phyloP scores from a whole-genome alignment of 2,329 filamentous ascomycete genomes.

The Talaromyces piceae region DNA sequence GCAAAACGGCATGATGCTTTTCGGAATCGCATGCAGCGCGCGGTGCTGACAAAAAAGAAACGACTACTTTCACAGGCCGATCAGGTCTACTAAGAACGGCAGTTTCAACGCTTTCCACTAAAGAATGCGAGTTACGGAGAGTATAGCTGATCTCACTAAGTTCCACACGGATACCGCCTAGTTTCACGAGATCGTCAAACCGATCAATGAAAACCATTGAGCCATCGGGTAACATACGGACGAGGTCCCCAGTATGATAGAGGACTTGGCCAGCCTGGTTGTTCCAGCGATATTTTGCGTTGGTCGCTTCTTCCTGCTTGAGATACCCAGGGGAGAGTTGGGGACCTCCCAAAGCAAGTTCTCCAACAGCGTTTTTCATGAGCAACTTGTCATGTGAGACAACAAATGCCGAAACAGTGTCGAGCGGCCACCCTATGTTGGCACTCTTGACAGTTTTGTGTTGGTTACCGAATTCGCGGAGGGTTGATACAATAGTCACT shows the following conservation, averaged over 20 bases:
- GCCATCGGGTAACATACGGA: constrained; percentile 16
- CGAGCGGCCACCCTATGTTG: constrained; percentile 17
- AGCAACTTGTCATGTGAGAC: constrained; percentile 1
- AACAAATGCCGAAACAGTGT: constrained; percentile 21
- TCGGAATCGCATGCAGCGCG: constrained; percentile 6
- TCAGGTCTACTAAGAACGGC: constrained; percentile 22
- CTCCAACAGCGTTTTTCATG: constrained; percentile 4
- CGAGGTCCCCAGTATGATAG: constrained; percentile 28
- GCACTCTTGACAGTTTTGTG: constrained; percentile 11
- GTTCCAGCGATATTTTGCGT: constrained; percentile 1
- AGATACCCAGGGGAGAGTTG: constrained; percentile 4
- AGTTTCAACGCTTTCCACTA: constrained; percentile 27
- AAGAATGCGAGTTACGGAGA: constrained; percentile 23
- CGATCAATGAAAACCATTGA: constrained; percentile 21
- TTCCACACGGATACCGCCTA: constrained; percentile 54
- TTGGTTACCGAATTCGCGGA: constrained; percentile 17
- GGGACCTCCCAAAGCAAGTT: constrained; percentile 3
- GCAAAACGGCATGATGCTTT: constrained; percentile 9
- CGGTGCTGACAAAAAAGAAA: constrained; percentile 26
- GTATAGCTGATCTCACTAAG: constrained; percentile 37
- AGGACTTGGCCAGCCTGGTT: constrained; percentile 3
- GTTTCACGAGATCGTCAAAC: constrained; percentile 48
- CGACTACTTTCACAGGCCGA: constrained; percentile 26
- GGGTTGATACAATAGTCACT: constrained; percentile 1
- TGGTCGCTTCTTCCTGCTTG: neutral